Evolutionary conservation across 2,329 filamentous ascomycete genomes (phyloP), one percentile per base, ranked within the genome.

Genomic region (Plenodomus biglobosus): DNA sequence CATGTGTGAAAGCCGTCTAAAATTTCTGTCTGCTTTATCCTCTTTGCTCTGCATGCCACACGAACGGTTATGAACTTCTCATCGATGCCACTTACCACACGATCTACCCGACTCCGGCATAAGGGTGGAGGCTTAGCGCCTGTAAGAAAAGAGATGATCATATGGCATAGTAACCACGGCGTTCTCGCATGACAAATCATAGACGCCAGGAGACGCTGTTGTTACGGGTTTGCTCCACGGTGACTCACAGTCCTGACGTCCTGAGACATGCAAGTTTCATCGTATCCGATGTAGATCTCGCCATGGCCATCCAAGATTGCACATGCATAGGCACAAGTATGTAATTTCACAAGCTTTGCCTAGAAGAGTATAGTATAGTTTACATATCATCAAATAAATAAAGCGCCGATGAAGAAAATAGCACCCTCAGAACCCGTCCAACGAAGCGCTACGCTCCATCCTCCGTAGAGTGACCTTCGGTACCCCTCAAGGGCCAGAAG

Each of bases 391-490:
- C 27, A 61, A 53, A 52, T 22, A 52, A 46, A n/a, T 52, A 18
- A 56, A 49, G 56, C 58, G 46, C 53, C 54, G 38, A 55, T 42
- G 44, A 48, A 54, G 41, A 58, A n/a, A 51, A 55, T 44, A 56
- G 54, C 59, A 55, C 61, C 55, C 50, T 62, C 45, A 65, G 60
- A 64, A 56, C 63, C 62, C 65, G 64, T 64, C 61, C 63, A 62
- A 62, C 58, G 62, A 69, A 68, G 62, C 59, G 55, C 60, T 62
- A 46, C 52, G 62, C 62, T 65, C 61, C 64, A 63, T 63, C 41
- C 62, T 66, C 61, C 62, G 59, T 65, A 63, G 59, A 68, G 64
- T 59, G 42, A 48, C 53, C 46, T 54, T 50, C 48, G 20, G 38
- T 46, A 38, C 61, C 58, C 59, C 50, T 58, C 59, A 46, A 53